Evolutionary conservation across 139 green algal species (phyloP).

Genomic region (Dunaliella sp.): DNA sequence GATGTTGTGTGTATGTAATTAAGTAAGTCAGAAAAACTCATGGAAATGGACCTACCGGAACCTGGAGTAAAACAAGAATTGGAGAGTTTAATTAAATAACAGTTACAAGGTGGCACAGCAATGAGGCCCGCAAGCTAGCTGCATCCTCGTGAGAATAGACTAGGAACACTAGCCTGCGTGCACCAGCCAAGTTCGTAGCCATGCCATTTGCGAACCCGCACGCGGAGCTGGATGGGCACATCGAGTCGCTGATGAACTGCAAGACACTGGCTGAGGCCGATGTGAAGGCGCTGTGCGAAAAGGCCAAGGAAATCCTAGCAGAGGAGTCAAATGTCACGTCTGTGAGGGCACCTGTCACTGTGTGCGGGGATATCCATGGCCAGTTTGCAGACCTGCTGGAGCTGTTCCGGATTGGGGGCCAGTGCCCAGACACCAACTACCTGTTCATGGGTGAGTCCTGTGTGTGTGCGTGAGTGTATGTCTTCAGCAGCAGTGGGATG

Average conservation of each 20-base stretch:
- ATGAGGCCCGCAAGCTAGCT: too few species aligned
- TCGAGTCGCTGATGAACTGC: conserved; percentile 89
- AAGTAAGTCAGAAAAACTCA: too few species aligned
- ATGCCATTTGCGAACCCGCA: conserved; percentile 34
- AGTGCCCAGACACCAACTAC: conserved; percentile 97
- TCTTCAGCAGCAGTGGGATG: too few species aligned
- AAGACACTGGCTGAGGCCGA: conserved; percentile 85
- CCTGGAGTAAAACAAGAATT: too few species aligned
- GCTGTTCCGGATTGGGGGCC: conserved; percentile 93
- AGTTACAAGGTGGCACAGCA: too few species aligned
- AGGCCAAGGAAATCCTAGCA: conserved; percentile 86
- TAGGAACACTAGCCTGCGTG: not conserved
- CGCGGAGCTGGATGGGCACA: conserved; percentile 73
- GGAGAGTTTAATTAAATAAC: too few species aligned
- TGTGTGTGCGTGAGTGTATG: too few species aligned
- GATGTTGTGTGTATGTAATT: too few species aligned
- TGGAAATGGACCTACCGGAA: too few species aligned
- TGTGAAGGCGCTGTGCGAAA: conserved; percentile 92
- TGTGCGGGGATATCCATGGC: conserved; percentile 96
- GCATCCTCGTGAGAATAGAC: not conserved
- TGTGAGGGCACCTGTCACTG: conserved; percentile 91
- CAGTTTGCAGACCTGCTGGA: conserved; percentile 97
- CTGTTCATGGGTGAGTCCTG: conserved; percentile 97
- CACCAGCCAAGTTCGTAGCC: too few species aligned
- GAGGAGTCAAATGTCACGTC: conserved; percentile 96